Evolutionary conservation across 2,329 filamentous ascomycete species (phyloP).

Genomic region (Nemania diffusa): DNA sequence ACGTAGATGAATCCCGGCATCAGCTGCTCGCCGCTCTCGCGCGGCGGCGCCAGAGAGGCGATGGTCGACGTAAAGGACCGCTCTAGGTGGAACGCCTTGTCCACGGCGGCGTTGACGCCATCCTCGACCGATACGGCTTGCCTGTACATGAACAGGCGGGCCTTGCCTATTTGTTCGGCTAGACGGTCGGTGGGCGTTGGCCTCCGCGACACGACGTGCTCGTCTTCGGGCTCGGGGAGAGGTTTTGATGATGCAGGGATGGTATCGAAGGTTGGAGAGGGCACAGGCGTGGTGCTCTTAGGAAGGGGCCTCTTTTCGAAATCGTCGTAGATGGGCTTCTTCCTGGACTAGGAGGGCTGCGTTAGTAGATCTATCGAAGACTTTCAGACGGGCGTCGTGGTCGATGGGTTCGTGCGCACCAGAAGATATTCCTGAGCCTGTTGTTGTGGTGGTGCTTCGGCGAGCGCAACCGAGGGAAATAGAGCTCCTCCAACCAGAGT

Average conservation of each 20-base stretch:
- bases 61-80: constrained; percentile 89
- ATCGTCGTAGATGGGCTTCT: constrained; percentile 86
- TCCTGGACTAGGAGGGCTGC: constrained; percentile 50
- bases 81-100: constrained; percentile 84
- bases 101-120: constrained; percentile 83
- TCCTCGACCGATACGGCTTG: constrained; percentile 81
- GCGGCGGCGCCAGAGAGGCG: constrained; percentile 85
- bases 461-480: constrained; percentile 53
- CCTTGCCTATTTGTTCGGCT: constrained; percentile 81
- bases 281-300: constrained; percentile 42
- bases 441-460: constrained; percentile 57
- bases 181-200: constrained; percentile 92
- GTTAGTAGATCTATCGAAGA: constrained; percentile 15
- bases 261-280: constrained; percentile 50
- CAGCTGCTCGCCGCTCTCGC: constrained; percentile 86
- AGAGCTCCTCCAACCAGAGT: constrained; percentile 49
- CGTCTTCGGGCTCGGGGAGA: constrained; percentile 47
- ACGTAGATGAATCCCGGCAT: constrained; percentile 93
- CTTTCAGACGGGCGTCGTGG: neutral
- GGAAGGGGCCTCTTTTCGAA: constrained; percentile 57
- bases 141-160: constrained; percentile 81
- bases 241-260: constrained; percentile 44
- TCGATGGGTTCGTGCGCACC: constrained; percentile 20
- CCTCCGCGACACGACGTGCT: constrained; percentile 48
- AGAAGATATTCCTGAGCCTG: constrained; percentile 38